These are phyloP conservation scores for Ophiorrhiza pumila DNA, from an alignment of 257 asterid species.

Conservation along the genomic window DNA sequence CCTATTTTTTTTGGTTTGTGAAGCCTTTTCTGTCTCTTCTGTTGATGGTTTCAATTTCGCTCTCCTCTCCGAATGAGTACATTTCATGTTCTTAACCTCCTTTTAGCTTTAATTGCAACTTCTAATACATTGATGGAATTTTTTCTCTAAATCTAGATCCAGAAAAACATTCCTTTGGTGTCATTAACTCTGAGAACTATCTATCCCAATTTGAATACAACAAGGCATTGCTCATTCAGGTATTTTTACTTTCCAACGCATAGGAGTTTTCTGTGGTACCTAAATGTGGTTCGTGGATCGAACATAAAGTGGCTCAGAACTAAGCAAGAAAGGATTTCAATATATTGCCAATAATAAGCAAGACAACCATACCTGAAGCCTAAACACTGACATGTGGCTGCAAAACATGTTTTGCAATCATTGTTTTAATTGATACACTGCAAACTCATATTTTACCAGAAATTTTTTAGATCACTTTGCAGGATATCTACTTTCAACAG, in stretches of 20 bases:
- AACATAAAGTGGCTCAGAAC: background rate
- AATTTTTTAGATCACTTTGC: background rate
- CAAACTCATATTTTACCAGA: background rate
- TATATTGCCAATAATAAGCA: background rate
- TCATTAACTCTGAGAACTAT: slow-evolving; percentile 55
- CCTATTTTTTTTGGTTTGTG: slow-evolving; percentile 64
- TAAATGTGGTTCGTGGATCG: background rate
- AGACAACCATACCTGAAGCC: background rate
- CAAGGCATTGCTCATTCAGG: slow-evolving; percentile 86
- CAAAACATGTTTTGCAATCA: no score
- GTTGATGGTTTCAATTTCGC: slow-evolving; percentile 2
- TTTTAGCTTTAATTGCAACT: background rate
- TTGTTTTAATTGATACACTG: no score
- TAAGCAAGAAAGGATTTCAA: background rate
- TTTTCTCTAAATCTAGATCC: slow-evolving; percentile 43
- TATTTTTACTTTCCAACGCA: slow-evolving; percentile 15
- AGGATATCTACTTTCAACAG: background rate
- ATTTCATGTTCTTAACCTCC: background rate
- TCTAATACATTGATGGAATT: slow-evolving; percentile 17
- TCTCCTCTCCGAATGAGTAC: slow-evolving; percentile 3
- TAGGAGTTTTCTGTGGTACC: slow-evolving; percentile 14
- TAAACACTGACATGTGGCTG: background rate
- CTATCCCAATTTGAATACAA: slow-evolving; percentile 54
- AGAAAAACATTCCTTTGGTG: slow-evolving; percentile 36
- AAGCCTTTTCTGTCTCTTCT: slow-evolving; percentile 13